A percentile compares a stretch with the other conserved stretches of the same genome.
Conservation (phyloP, 306 rosid species). For the Vigna radiata region DNA sequence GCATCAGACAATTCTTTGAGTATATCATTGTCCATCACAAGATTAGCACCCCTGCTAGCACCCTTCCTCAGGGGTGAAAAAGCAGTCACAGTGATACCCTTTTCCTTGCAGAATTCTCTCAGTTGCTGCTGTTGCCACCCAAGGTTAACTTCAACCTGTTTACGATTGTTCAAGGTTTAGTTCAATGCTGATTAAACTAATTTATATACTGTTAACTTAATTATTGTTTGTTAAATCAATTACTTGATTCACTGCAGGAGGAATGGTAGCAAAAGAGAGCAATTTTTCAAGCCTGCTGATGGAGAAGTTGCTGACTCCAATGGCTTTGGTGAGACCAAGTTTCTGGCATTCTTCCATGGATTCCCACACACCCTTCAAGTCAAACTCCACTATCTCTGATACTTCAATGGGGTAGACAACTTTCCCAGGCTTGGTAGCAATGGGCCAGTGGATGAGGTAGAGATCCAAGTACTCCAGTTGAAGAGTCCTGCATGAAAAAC, state of each 20-base stretch:
- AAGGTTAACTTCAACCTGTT: constrained; percentile 55
- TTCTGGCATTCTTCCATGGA: constrained; percentile 75
- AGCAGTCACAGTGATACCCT: constrained; percentile 50
- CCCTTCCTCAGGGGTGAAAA: constrained; percentile 61
- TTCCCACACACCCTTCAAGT: constrained; percentile 73
- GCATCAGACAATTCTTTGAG: constrained; percentile 53
- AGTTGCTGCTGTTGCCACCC: constrained; percentile 54
- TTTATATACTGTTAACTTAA: background rate
- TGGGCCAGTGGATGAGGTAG: constrained; percentile 55
- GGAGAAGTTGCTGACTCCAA: constrained; percentile 90
- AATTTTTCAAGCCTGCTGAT: constrained; percentile 63
- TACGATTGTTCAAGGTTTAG: background rate
- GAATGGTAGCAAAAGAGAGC: constrained; percentile 66
- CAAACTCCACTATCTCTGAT: constrained; percentile 54
- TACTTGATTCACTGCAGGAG: constrained; percentile 80
- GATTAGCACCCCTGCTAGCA: constrained; percentile 46
- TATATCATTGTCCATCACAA: constrained; percentile 53
- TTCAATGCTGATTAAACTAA: background rate
- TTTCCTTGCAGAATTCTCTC: constrained; percentile 50
- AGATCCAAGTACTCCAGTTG: constrained; percentile 53
- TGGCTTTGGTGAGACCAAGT: constrained; percentile 82
- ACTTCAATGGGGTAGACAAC: constrained; percentile 56
- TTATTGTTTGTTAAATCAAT: background rate
- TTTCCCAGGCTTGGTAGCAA: constrained; percentile 51
- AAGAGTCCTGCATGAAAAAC: constrained; percentile 47